These are phyloP conservation scores for Mucor piriformis DNA, from an alignment of 371 early-diverging fungal genomes.

Conservation along the genomic window DNA sequence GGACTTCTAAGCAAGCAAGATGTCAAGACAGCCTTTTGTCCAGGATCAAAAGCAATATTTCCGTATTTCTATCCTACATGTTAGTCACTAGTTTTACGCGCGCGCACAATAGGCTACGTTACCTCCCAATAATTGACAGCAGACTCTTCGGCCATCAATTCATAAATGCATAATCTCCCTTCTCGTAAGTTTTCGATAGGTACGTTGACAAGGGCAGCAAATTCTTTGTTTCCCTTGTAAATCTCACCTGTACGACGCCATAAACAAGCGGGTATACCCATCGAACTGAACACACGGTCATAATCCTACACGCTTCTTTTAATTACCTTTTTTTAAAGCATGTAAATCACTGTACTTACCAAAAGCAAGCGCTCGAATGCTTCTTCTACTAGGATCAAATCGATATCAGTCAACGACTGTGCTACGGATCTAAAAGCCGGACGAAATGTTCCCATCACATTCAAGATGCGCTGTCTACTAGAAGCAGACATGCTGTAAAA, in stretches of 20 bases:
- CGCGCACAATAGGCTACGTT: neutral
- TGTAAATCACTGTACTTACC: constrained; percentile 19
- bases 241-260: constrained; percentile 97
- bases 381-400: constrained; percentile 91
- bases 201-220: constrained; percentile 85
- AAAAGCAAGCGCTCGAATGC: constrained; percentile 90
- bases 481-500: constrained; percentile 71
- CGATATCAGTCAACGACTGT: constrained; percentile 88
- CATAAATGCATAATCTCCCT: constrained; percentile 81
- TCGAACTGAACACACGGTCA: constrained; percentile 82
- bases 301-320: constrained; percentile 11
- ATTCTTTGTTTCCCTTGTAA: constrained; percentile 93
- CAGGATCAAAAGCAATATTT: constrained; percentile 92
- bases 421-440: constrained; percentile 87
- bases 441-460: constrained; percentile 85
- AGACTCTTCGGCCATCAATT: constrained; percentile 88
- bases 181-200: constrained; percentile 81
- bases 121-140: constrained; percentile 86
- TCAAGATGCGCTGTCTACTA: constrained; percentile 78
- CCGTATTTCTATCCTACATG: constrained; percentile 80
- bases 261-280: constrained; percentile 93
- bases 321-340: neutral
- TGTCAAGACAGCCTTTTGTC: constrained; percentile 94
- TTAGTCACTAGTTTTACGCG: too few relatives aligned
- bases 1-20: constrained; percentile 72